Conservation (phyloP, 768 basidiomycete genomes). For the Amanita rimosa region DNA sequence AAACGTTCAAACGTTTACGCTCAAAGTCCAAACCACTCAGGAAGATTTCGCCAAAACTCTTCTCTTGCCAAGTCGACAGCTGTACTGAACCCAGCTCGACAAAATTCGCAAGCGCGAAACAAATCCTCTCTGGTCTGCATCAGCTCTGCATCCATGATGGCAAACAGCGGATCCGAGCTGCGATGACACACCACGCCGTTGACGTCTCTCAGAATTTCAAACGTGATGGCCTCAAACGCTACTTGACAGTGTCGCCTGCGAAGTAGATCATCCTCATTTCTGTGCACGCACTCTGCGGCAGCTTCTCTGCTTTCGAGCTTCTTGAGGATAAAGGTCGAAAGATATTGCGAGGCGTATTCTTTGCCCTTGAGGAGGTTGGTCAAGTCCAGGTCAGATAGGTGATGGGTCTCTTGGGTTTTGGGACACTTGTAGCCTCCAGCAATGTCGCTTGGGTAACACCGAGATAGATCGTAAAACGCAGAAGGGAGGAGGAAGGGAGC, state of each 20-base stretch:
- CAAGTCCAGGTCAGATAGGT: slow-evolving; percentile 42
- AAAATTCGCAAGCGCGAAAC: slow-evolving; percentile 54
- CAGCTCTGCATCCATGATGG: slow-evolving; percentile 52
- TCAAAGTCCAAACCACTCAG: slow-evolving; percentile 38
- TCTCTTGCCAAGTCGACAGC: slow-evolving; percentile 48
- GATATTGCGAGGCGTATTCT: slow-evolving; percentile 61
- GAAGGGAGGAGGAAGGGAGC: slow-evolving; percentile 54
- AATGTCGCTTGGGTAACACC: slow-evolving; percentile 51
- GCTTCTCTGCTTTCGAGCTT: slow-evolving; percentile 57
- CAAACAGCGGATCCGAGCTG: slow-evolving; percentile 60
- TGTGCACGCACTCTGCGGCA: slow-evolving; percentile 35
- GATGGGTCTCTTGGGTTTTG: slow-evolving; percentile 22
- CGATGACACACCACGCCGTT: slow-evolving; percentile 58
- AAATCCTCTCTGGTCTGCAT: slow-evolving; percentile 52
- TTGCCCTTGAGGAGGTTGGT: slow-evolving; percentile 54
- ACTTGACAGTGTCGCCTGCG: slow-evolving; percentile 50
- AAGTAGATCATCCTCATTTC: slow-evolving; percentile 31
- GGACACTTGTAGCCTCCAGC: slow-evolving; percentile 37
- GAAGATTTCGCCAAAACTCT: slow-evolving; percentile 55
- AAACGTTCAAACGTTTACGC: no score
- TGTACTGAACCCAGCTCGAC: slow-evolving; percentile 49
- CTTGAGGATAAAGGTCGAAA: slow-evolving; percentile 69
- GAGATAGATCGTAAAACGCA: slow-evolving; percentile 74
- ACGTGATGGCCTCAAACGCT: slow-evolving; percentile 65
- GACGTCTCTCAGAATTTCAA: slow-evolving; percentile 63